A percentile compares a stretch with the other conserved stretches of the same genome.
Evolutionary conservation across 139 green algal species (phyloP).

Genomic region (Tetraselmis chui): DNA sequence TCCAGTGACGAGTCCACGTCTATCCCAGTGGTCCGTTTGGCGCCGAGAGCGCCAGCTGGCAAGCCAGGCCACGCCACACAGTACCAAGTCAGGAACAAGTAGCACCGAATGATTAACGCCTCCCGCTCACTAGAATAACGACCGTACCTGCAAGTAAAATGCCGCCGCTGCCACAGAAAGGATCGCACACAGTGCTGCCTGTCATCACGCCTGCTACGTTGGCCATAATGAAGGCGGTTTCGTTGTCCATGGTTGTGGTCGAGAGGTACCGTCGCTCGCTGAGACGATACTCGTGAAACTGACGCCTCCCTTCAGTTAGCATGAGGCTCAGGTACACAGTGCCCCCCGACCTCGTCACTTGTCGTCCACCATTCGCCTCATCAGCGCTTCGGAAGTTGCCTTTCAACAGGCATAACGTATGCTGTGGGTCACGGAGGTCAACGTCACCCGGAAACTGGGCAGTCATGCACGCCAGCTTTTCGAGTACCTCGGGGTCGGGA

Average conservation of each 20-base stretch:
- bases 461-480: neutral
- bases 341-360: neutral
- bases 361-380: neutral
- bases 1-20: neutral
- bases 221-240: neutral
- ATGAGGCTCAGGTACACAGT: neutral
- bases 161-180: neutral
- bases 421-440: neutral
- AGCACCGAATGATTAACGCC: too few relatives aligned
- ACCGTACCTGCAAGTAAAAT: neutral
- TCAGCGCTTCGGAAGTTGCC: neutral
- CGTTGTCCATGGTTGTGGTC: neutral
- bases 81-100: too few relatives aligned
- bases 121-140: too few relatives aligned
- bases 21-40: neutral
- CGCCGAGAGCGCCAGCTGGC: neutral
- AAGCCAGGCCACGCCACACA: too few relatives aligned
- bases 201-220: neutral
- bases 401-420: neutral
- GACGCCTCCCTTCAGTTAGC: neutral
- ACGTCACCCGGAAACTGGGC: neutral
- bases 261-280: neutral
- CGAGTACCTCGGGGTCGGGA: neutral
- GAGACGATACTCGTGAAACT: neutral
- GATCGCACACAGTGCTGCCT: neutral